phyloP scores from a whole-genome alignment of 306 rosid genomes.

The Prunus persica region DNA sequence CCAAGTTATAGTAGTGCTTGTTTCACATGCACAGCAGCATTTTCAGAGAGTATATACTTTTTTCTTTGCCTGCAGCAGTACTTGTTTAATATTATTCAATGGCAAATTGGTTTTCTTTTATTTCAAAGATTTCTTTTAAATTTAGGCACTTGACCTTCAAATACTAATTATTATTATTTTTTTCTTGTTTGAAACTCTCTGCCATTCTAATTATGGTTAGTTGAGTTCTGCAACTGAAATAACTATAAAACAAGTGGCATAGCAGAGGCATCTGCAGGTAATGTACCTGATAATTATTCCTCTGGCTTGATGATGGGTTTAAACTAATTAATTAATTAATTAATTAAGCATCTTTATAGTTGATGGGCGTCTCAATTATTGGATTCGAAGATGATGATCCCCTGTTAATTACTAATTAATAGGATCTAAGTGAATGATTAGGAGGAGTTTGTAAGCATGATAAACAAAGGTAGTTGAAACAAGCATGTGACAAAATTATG shows the following conservation, averaged over 20 bases:
- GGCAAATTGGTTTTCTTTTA: background rate
- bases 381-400: constrained; percentile 6
- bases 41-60: background rate
- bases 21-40: background rate
- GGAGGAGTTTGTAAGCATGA: constrained; percentile 29
- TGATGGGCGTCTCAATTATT: background rate
- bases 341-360: background rate
- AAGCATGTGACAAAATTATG: constrained; percentile 47
- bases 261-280: constrained; percentile 6
- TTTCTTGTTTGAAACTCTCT: background rate
- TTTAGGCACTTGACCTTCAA: too few species aligned
- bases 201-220: background rate
- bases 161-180: background rate
- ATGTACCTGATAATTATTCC: too few species aligned
- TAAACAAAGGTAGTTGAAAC: constrained; percentile 30
- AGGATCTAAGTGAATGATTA: constrained; percentile 56
- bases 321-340: background rate
- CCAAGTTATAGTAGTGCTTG: background rate
- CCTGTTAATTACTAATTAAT: constrained; percentile 1
- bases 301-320: too few species aligned
- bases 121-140: background rate
- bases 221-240: constrained; percentile 37
- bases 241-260: constrained; percentile 37
- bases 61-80: background rate
- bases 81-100: background rate